These are phyloP conservation scores for Aspergillus latus DNA, from an alignment of 2,329 filamentous ascomycete genomes.

Conservation along the genomic window DNA sequence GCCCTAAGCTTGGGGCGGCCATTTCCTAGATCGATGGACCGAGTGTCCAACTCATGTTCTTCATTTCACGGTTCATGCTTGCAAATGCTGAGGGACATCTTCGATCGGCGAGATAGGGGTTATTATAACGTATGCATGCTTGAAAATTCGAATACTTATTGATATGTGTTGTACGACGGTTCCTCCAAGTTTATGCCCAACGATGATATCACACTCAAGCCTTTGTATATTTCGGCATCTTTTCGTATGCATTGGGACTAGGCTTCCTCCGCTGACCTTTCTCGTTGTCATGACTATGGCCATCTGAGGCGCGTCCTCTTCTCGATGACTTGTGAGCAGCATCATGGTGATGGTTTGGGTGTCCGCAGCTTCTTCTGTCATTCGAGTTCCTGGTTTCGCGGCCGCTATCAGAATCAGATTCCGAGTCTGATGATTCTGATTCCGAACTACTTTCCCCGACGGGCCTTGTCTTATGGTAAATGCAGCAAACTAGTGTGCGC, in stretches of 20 bases:
- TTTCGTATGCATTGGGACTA: slow-evolving; percentile 51
- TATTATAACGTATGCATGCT: too few relatives aligned
- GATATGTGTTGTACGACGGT: background rate
- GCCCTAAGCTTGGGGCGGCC: too few relatives aligned
- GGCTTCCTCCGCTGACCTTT: slow-evolving; percentile 36
- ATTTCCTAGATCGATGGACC: too few relatives aligned
- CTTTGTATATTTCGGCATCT: slow-evolving; percentile 39
- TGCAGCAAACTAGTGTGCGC: slow-evolving; percentile 78
- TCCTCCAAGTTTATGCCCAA: background rate
- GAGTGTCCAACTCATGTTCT: too few relatives aligned
- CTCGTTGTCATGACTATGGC: slow-evolving; percentile 18
- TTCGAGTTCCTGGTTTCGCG: slow-evolving; percentile 31
- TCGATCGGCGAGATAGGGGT: too few relatives aligned
- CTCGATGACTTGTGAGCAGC: background rate
- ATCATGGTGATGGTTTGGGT: slow-evolving; percentile 9
- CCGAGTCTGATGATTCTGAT: slow-evolving; percentile 53
- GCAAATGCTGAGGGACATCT: too few relatives aligned
- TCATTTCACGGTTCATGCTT: too few relatives aligned
- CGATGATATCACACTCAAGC: slow-evolving; percentile 4
- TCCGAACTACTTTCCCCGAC: slow-evolving; percentile 77
- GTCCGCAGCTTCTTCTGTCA: slow-evolving; percentile 26
- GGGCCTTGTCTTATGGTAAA: slow-evolving; percentile 83
- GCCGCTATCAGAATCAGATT: slow-evolving; percentile 51
- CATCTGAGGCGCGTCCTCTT: slow-evolving; percentile 19
- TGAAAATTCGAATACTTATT: too few relatives aligned